Base-by-base conservation (phyloP, 2,329 filamentous ascomycete genomes). In the Diaporthe citrichinensis region DNA sequence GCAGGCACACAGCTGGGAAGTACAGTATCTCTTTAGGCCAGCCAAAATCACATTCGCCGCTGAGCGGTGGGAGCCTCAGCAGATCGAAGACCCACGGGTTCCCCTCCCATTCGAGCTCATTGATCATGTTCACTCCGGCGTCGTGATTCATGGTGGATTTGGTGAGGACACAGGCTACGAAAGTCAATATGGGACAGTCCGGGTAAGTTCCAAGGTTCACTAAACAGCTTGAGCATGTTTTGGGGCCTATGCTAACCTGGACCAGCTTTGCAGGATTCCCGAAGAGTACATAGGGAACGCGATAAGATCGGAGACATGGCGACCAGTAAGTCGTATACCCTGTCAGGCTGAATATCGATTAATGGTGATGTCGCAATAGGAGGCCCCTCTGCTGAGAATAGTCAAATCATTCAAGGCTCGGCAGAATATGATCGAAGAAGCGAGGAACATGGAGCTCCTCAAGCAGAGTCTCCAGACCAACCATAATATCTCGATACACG, bases 11-110 rank as follows among this genome's bases (percentile, higher is more conserved):
- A 44, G 41, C 41, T 76, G 74, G 74, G 25, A 55, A 41, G 71
- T 57, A n/a, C 74, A 76, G 10, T 74, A 73, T 15, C 41, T 36
- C 28, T 76, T 76, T n/a, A 73, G 74, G 20, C 74, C 74, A 23
- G 74, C 74, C 6, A 76, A 62, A 1, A 62, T 76, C 17, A 74
- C 44, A 10, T 44, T 76, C n/a, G 53, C 72, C 23, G 20, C 71
- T 44, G 68, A 75, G 41, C 39, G 41, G n/a, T 75, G 73, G 73
- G 58, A 62, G n/a, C 62, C 65, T 23, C 73, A 75, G 15, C 44
- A 15, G 20, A 53, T 75, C n/a, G 73, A 36, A 36, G 34, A 75
- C 57, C 61, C 57, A n/a, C 34, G 4, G 4, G 4, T 34, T 2
- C 73, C 73, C 4, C 44, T 75, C 8, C 73, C 73, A 10, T 75